phyloP scores from a whole-genome alignment of 2,329 filamentous ascomycete genomes.

The Aureobasidium sp. region DNA sequence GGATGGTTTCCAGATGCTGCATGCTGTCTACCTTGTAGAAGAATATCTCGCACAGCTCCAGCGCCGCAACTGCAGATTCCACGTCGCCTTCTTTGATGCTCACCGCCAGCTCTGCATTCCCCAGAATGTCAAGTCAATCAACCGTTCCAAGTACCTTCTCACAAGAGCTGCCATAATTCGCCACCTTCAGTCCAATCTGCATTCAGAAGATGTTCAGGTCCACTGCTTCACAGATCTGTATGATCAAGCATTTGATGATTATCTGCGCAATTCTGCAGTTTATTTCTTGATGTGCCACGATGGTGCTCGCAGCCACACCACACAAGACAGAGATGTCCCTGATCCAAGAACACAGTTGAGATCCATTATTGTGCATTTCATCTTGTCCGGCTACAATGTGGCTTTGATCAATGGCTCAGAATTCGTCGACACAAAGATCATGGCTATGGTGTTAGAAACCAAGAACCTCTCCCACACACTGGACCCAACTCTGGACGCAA shows the following conservation, averaged over 20 bases:
- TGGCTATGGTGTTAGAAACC: conserved; percentile 40
- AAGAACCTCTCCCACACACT: conserved; percentile 13
- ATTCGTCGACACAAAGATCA: conserved; percentile 55
- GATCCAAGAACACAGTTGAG: conserved; percentile 25
- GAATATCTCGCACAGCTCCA: conserved; percentile 52
- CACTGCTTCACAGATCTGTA: conserved; percentile 30
- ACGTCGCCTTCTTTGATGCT: conserved; percentile 59
- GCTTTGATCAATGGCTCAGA: conserved; percentile 56
- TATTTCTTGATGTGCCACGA: conserved; percentile 65
- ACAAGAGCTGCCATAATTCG: conserved; percentile 55
- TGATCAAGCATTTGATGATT: conserved; percentile 41
- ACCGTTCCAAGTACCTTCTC: conserved; percentile 48
- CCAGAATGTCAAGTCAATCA: conserved; percentile 22
- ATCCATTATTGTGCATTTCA: conserved; percentile 47
- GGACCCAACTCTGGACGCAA: background rate
- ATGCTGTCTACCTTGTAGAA: conserved; percentile 62
- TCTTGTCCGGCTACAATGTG: conserved; percentile 49
- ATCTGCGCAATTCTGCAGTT: conserved; percentile 45
- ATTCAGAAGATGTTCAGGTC: conserved; percentile 14
- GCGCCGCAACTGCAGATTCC: conserved; percentile 59
- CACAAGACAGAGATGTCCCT: conserved; percentile 8
- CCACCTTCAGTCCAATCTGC: conserved; percentile 46
- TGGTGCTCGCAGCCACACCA: conserved; percentile 31
- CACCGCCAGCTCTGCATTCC: conserved; percentile 50
- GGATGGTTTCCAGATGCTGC: conserved; percentile 61